Percentiles rank a stretch among this genome's conserved stretches.
phyloP scores from a whole-genome alignment of 2,329 filamentous ascomycete species.

The Botryotinia convoluta region DNA sequence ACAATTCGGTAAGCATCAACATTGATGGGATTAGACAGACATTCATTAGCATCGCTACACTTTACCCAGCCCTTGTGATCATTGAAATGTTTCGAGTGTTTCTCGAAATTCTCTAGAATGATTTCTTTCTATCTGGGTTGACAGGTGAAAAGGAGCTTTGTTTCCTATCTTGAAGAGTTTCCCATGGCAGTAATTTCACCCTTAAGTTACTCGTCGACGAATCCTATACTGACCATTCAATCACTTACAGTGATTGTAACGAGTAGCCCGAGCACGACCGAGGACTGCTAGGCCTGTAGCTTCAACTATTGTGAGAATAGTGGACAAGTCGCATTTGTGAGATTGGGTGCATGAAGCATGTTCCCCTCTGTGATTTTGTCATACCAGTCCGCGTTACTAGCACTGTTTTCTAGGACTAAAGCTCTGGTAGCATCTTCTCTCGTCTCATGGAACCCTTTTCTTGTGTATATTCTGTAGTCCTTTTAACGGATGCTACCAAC shows the following conservation, averaged over 20 bases:
- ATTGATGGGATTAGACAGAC: neutral
- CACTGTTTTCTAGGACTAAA: neutral
- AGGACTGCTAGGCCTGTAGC: neutral
- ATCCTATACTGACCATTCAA: neutral
- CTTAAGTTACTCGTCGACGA: neutral
- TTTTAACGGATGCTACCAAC: neutral
- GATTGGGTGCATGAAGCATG: accelerated
- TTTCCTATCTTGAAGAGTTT: neutral
- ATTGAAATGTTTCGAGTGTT: neutral
- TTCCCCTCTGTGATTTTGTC: neutral
- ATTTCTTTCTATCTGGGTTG: neutral
- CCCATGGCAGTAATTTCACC: neutral
- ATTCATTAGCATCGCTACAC: too few relatives aligned
- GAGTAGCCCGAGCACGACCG: neutral
- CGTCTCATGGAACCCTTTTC: neutral
- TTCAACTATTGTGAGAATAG: neutral
- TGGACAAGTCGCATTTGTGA: neutral
- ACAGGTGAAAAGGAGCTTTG: neutral
- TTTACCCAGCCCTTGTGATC: neutral
- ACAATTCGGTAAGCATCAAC: accelerated
- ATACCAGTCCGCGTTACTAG: neutral
- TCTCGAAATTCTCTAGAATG: accelerated
- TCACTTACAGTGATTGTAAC: neutral
- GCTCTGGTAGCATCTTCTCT: neutral
- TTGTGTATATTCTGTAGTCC: neutral